Percentiles rank a stretch among this genome's conserved stretches.
Evolutionary conservation across 2,329 filamentous ascomycete species (phyloP).

Genomic region (Cladosporium sp.): DNA sequence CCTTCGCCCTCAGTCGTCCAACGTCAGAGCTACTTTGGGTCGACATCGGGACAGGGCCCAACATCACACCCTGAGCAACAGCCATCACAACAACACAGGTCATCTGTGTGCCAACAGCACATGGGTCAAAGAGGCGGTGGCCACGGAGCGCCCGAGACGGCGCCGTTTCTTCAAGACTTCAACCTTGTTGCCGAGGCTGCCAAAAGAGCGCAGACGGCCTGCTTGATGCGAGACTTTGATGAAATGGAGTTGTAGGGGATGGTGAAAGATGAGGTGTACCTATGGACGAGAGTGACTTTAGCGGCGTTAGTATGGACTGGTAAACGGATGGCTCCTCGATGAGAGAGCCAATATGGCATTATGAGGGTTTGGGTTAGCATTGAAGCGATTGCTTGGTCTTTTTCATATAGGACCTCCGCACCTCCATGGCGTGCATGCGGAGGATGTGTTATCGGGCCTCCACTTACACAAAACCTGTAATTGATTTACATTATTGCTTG

Average conservation of each 20-base stretch:
- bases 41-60: conserved; percentile 33
- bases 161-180: conserved; percentile 74
- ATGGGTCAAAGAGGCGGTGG: conserved; percentile 35
- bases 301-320: conserved; percentile 9
- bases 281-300: not conserved
- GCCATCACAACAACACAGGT: conserved; percentile 33
- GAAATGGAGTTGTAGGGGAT: conserved; percentile 52
- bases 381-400: conserved; percentile 1
- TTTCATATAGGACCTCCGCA: not conserved
- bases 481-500: not conserved
- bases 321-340: conserved; percentile 1
- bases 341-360: not conserved
- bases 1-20: conserved; percentile 35
- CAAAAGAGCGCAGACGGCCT: conserved; percentile 86
- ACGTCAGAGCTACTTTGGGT: conserved; percentile 36
- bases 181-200: conserved; percentile 88
- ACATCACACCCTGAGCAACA: conserved; percentile 32
- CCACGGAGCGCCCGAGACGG: conserved; percentile 46
- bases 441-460: not conserved
- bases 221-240: conserved; percentile 83
- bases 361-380: conserved; percentile 6
- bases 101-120: conserved; percentile 22
- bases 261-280: not conserved
- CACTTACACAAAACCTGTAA: not conserved
- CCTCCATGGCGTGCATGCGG: not conserved